Evolutionary conservation across 768 basidiomycete species (phyloP), one percentile per base, ranked within the genome.

Genomic region (Boletus insuetus): DNA sequence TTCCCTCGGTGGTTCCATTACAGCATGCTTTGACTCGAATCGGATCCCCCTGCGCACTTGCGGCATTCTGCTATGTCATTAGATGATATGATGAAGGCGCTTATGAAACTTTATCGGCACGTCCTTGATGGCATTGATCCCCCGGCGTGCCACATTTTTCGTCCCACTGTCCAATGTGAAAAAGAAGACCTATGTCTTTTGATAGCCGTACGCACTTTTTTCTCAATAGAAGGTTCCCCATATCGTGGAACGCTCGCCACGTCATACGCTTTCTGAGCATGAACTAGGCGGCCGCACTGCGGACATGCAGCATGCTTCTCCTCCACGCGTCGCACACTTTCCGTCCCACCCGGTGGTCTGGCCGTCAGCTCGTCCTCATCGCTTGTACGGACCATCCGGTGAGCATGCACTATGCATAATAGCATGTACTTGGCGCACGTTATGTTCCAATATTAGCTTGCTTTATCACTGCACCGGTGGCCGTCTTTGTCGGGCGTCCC

Each of bases 51-150:
- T 55, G 44, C 40, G 37, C 52, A 59, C 54, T 61, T 49, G 59
- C 49, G 39, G 53, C 54, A 53, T 66, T 39, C 31, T 58, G 53
- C 46, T 41, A 55, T 63, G 62, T 61, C 56, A 58, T 68, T 56
- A 49, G 53, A 54, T 55, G 55, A 60, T 62, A 67, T 58, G 58
- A 69, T 39, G 39, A 54, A 58, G 49, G 49, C 47, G 58, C 49
- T 58, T 67, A 69, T 69, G 66, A 69, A 69, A 68, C 66, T 54
- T 57, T 67, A 69, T 58, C 59, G 57, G 53, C 40, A 26, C 29
- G 56, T 54, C 57, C 35, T 64, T 64, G 64, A 64, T 66, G 59
- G 65, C 49, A 60, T 64, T 69, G 57, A 69, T 69, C 48, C 51
- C 56, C 54, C 62, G 52, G 52, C 43, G 47, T 61, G 59, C 67